Conservation (phyloP, 345 rosid genomes). For the Lumnitzera racemosa region DNA sequence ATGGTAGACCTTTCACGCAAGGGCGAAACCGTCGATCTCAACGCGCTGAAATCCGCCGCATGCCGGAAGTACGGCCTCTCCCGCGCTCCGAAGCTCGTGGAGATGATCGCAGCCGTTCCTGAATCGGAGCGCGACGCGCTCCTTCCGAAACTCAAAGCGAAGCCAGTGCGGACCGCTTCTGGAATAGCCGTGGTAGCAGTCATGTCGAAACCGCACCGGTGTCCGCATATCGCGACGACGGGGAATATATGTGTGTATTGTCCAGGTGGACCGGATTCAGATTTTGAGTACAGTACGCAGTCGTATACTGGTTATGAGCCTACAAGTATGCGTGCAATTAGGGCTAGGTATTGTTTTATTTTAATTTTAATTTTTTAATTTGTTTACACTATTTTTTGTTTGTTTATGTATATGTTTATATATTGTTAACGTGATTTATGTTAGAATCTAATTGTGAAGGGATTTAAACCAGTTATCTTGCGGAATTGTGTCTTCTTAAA, state of each 20-base stretch:
- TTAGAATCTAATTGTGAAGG: too few species aligned
- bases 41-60: slow-evolving; percentile 81
- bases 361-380: background rate
- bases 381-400: background rate
- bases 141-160: slow-evolving; percentile 95
- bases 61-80: slow-evolving; percentile 93
- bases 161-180: slow-evolving; percentile 95
- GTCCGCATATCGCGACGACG: slow-evolving; percentile 96
- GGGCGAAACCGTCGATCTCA: slow-evolving; percentile 91
- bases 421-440: too few species aligned
- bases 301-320: slow-evolving; percentile 99
- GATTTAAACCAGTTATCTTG: too few species aligned
- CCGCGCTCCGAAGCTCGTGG: slow-evolving; percentile 92
- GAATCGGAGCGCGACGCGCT: slow-evolving; percentile 84
- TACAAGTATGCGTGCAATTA: slow-evolving; percentile 97
- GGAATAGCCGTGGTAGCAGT: slow-evolving; percentile 98
- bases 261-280: slow-evolving; percentile 98
- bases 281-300: slow-evolving; percentile 98
- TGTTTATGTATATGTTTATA: background rate
- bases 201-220: slow-evolving; percentile 97
- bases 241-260: slow-evolving; percentile 97
- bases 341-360: slow-evolving; percentile 63
- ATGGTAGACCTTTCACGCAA: slow-evolving; percentile 93
- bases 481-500: too few species aligned
- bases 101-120: slow-evolving; percentile 96